Evolutionary conservation across 1,284 basidiomycete genomes (phyloP).

Genomic region (Moesziomyces antarcticus): DNA sequence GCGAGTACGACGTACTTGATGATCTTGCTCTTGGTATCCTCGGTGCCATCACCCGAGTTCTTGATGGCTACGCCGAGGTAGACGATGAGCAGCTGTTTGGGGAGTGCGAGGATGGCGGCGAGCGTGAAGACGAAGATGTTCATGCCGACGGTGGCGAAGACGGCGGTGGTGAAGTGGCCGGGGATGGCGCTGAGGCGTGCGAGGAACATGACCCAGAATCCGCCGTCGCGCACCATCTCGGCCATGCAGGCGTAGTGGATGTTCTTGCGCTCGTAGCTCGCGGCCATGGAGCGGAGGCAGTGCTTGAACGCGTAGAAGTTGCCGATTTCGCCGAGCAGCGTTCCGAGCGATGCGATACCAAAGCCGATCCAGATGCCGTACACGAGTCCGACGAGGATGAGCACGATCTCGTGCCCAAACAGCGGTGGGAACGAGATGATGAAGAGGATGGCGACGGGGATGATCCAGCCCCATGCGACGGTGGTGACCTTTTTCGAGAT

Average conservation of each 20-base stretch:
- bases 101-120: conserved; percentile 79
- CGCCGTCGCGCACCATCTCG: conserved; percentile 80
- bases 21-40: conserved; percentile 59
- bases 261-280: conserved; percentile 78
- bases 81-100: conserved; percentile 72
- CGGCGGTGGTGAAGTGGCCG: conserved; percentile 74
- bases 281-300: conserved; percentile 74
- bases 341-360: conserved; percentile 56
- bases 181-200: conserved; percentile 70
- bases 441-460: conserved; percentile 83
- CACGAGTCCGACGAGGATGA: conserved; percentile 79
- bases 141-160: conserved; percentile 81
- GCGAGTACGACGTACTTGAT: conserved; percentile 65
- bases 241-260: conserved; percentile 81
- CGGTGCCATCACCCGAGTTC: conserved; percentile 42
- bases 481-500: conserved; percentile 75
- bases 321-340: conserved; percentile 60
- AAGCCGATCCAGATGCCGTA: conserved; percentile 66
- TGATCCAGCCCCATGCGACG: conserved; percentile 76
- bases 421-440: conserved; percentile 72
- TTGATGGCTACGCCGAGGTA: conserved; percentile 65
- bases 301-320: conserved; percentile 74
- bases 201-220: conserved; percentile 71
- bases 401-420: conserved; percentile 82
- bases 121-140: conserved; percentile 77